Evolutionary conservation across 169 alveolate genomes (phyloP).

Genomic region (Plasmodium berghei): DNA sequence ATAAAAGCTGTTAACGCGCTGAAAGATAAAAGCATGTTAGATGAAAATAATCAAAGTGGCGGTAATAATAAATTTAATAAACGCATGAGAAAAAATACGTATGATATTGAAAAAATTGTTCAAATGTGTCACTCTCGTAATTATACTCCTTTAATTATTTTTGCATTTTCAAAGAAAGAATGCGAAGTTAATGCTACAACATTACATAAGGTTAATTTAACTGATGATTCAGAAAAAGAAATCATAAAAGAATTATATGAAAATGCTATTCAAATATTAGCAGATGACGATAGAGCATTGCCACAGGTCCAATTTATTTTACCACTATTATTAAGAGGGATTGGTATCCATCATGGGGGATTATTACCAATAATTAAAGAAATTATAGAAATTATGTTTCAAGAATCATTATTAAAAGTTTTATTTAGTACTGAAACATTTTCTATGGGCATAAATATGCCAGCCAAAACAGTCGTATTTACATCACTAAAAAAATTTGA

Average conservation of each 20-base stretch:
- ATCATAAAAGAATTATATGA: slow-evolving; percentile 93
- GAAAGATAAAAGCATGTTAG: slow-evolving; percentile 87
- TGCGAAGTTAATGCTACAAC: slow-evolving; percentile 96
- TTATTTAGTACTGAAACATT: slow-evolving; percentile 98
- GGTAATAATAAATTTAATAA: slow-evolving; percentile 69
- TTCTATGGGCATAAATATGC: slow-evolving; percentile 99
- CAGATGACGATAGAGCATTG: slow-evolving; percentile 96
- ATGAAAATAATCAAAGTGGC: slow-evolving; percentile 76
- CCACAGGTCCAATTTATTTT: slow-evolving; percentile 94
- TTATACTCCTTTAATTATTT: slow-evolving; percentile 96
- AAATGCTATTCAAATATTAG: slow-evolving; percentile 96
- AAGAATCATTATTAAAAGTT: slow-evolving; percentile 95
- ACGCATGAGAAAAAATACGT: slow-evolving; percentile 71
- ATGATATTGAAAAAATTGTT: slow-evolving; percentile 94
- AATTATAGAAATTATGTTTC: slow-evolving; percentile 96
- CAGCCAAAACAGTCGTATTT: slow-evolving; percentile 98
- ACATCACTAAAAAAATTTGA: slow-evolving; percentile 96
- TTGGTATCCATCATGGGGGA: slow-evolving; percentile 99
- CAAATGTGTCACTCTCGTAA: slow-evolving; percentile 93
- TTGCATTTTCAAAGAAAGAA: slow-evolving; percentile 97
- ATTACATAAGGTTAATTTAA: slow-evolving; percentile 87
- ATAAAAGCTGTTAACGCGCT: slow-evolving; percentile 78
- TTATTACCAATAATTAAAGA: slow-evolving; percentile 97
- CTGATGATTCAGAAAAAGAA: slow-evolving; percentile 90
- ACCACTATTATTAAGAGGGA: slow-evolving; percentile 94